phyloP scores from a whole-genome alignment of 2,329 filamentous ascomycete genomes.

The Nemania sp. region DNA sequence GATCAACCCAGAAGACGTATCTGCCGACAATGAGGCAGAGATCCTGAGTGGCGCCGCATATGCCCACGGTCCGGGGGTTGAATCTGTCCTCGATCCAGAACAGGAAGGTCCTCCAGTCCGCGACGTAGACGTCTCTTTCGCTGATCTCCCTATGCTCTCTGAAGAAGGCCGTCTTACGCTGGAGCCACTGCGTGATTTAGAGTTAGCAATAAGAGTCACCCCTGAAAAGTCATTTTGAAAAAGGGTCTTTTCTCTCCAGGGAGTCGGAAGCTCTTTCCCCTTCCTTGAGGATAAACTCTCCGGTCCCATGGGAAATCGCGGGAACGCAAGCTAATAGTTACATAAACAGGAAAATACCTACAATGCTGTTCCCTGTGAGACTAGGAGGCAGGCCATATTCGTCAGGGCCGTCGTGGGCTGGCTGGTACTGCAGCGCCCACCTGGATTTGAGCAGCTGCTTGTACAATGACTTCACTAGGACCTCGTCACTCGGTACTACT shows the following conservation, averaged over 20 bases:
- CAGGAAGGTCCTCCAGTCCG: neutral
- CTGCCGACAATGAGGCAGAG: conserved; percentile 1
- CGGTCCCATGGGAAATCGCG: too few relatives aligned
- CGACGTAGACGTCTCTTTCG: neutral
- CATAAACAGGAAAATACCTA: neutral
- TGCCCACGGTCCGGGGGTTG: neutral
- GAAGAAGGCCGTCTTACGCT: conserved; percentile 7
- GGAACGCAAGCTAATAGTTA: too few relatives aligned
- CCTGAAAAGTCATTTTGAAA: too few relatives aligned
- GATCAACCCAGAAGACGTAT: conserved; percentile 16
- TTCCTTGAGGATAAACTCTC: too few relatives aligned
- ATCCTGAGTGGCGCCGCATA: neutral
- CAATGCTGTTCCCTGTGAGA: conserved; percentile 1
- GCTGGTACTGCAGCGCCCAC: neutral
- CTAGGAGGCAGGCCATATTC: conserved; percentile 1
- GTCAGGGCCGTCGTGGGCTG: neutral
- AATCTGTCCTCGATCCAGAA: conserved; percentile 8
- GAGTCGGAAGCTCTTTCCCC: too few relatives aligned
- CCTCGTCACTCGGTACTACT: conserved; percentile 7
- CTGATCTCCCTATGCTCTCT: neutral
- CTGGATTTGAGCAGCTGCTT: neutral
- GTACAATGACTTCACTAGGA: conserved; percentile 11
- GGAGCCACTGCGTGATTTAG: conserved; percentile 5
- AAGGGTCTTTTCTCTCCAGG: too few relatives aligned
- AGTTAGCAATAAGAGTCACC: neutral